phyloP scores from a whole-genome alignment of 257 asterid genomes.

The Fraxinus americana region DNA sequence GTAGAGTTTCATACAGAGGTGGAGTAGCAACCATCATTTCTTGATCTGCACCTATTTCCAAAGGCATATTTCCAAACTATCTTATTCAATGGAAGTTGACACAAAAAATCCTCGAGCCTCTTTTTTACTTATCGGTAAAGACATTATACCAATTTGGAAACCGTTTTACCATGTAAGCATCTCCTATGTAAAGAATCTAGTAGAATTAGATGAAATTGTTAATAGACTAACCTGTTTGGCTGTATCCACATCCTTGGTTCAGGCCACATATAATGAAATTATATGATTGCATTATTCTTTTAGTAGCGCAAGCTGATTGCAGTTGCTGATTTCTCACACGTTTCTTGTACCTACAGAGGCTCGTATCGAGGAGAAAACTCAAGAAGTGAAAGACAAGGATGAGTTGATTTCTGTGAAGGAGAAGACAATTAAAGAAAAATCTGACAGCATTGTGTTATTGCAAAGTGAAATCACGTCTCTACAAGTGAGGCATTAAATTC shows the following conservation, averaged over 20 bases:
- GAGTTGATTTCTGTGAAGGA: constrained; percentile 64
- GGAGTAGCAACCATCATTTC: background rate
- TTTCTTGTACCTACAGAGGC: constrained; percentile 49
- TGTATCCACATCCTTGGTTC: background rate
- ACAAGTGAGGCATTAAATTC: constrained; percentile 53
- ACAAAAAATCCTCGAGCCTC: background rate
- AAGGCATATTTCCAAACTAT: background rate
- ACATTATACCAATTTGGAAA: background rate
- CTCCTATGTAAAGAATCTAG: background rate
- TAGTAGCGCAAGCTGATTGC: constrained; percentile 2
- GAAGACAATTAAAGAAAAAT: constrained; percentile 61
- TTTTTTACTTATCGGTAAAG: background rate
- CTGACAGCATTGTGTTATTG: constrained; percentile 58
- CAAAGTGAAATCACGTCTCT: constrained; percentile 68
- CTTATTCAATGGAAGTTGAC: background rate
- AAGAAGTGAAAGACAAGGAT: constrained; percentile 64
- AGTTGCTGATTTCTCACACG: constrained; percentile 15
- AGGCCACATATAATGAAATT: background rate
- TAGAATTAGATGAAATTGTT: background rate
- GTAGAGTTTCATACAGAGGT: background rate
- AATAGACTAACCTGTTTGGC: background rate
- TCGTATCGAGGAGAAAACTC: constrained; percentile 58
- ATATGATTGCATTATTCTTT: background rate
- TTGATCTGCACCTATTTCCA: background rate
- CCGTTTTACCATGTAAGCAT: background rate